These are phyloP conservation scores for Lithospermum erythrorhizon DNA, from an alignment of 257 asterid species.

Conservation along the genomic window DNA sequence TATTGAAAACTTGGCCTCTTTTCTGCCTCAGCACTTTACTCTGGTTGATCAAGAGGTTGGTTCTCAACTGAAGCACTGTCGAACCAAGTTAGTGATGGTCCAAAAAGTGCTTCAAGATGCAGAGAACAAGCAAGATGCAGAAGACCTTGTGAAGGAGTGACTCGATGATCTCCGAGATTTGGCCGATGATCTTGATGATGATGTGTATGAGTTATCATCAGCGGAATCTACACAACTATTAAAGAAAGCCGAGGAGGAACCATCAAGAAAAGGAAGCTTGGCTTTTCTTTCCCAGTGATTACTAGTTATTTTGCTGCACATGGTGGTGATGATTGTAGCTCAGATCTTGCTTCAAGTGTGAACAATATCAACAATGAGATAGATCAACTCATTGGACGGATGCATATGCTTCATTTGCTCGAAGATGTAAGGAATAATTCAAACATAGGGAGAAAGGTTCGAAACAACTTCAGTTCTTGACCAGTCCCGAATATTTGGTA, in stretches of 20 bases:
- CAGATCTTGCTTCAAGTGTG: background rate
- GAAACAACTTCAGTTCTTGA: conserved; percentile 5
- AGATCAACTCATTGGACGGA: conserved; percentile 1
- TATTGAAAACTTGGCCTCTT: too few relatives aligned
- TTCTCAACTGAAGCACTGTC: too few relatives aligned
- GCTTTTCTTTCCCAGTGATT: background rate
- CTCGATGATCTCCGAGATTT: conserved; percentile 15
- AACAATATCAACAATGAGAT: conserved; percentile 2
- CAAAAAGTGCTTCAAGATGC: conserved; percentile 1
- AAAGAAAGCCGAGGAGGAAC: conserved; percentile 3
- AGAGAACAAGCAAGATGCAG: conserved; percentile 4
- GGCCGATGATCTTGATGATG: conserved; percentile 14
- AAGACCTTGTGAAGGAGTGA: conserved; percentile 4
- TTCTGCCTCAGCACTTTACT: too few relatives aligned
- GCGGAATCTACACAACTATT: conserved; percentile 1
- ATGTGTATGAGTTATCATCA: conserved; percentile 11
- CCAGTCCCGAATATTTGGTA: conserved; percentile 11
- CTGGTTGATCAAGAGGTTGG: too few relatives aligned
- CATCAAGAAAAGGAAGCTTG: conserved; percentile 4
- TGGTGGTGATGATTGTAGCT: background rate
- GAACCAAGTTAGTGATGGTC: background rate
- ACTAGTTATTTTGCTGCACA: background rate
- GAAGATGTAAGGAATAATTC: conserved; percentile 5
- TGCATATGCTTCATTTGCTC: conserved; percentile 3
- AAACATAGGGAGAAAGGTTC: conserved; percentile 2